A percentile compares a stretch with the other conserved stretches of the same genome.
Evolutionary conservation across 2,329 filamentous ascomycete species (phyloP).

Genomic region (Ophiostoma triangulosporum): DNA sequence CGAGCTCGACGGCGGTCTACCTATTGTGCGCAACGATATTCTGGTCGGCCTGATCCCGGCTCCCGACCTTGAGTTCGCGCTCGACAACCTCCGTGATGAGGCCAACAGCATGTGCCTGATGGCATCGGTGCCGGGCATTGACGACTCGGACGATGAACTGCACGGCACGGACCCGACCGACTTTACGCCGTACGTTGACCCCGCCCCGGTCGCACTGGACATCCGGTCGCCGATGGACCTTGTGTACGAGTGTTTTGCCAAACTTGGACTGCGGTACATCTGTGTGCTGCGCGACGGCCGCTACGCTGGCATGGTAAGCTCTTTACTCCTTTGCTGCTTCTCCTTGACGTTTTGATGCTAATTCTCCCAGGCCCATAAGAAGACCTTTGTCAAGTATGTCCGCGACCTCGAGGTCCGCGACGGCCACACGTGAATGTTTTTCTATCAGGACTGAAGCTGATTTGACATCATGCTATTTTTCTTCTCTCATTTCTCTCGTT

Average conservation of each 20-base stretch:
- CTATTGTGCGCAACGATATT: constrained; percentile 65
- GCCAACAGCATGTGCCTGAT: constrained; percentile 66
- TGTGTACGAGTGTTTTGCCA: constrained; percentile 93
- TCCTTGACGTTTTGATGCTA: neutral
- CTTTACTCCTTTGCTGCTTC: neutral
- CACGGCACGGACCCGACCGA: constrained; percentile 51
- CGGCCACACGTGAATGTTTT: neutral
- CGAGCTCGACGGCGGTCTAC: constrained; percentile 83
- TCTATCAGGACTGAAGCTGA: no score
- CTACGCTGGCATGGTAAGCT: constrained; percentile 73
- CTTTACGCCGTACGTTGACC: constrained; percentile 85
- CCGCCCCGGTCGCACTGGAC: constrained; percentile 77
- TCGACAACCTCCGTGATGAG: constrained; percentile 73
- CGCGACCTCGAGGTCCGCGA: constrained; percentile 55
- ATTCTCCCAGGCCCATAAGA: constrained; percentile 66
- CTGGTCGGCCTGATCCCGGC: constrained; percentile 86
- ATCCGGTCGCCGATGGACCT: constrained; percentile 84
- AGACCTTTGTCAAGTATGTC: constrained; percentile 89
- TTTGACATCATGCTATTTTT: neutral
- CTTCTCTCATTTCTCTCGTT: neutral
- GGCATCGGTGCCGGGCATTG: constrained; percentile 50
- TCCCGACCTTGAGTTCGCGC: constrained; percentile 82
- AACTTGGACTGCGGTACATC: constrained; percentile 82
- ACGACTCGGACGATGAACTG: constrained; percentile 47
- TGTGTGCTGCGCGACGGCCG: constrained; percentile 75